phyloP scores from a whole-genome alignment of 768 basidiomycete genomes.

The Lactarius pseudohatsudake region DNA sequence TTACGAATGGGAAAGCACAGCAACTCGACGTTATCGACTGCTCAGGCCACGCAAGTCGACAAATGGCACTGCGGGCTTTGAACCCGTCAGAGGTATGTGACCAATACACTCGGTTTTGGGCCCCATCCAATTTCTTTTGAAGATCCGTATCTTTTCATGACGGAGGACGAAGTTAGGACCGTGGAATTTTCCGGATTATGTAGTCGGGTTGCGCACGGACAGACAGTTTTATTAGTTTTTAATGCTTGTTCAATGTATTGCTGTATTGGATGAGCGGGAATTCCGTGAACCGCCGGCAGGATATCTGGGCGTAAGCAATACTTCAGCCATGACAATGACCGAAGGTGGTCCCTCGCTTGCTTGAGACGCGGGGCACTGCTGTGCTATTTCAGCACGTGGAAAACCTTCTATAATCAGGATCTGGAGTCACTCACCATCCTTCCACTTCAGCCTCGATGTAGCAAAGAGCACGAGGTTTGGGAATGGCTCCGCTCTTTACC shows the following conservation, averaged over 20 bases:
- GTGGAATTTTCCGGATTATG: not conserved
- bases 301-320: not conserved
- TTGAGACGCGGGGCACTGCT: not conserved
- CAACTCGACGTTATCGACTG: conserved; percentile 3
- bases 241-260: not conserved
- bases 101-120: not conserved
- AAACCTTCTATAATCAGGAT: not conserved
- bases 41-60: not conserved
- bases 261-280: not conserved
- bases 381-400: not conserved
- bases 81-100: not conserved
- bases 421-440: not conserved
- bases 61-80: not conserved
- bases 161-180: not conserved
- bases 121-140: not conserved
- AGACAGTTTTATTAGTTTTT: not conserved
- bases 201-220: not conserved
- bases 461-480: too few relatives aligned
- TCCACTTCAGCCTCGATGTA: not conserved
- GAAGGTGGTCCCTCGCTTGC: not conserved
- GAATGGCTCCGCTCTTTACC: too few relatives aligned
- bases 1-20: conserved; percentile 38
- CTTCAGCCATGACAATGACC: not conserved
- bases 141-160: not conserved
- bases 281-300: not conserved